Evolutionary conservation across 2,329 filamentous ascomycete species (phyloP).

Genomic region (Phyllosticta citrichinensis): DNA sequence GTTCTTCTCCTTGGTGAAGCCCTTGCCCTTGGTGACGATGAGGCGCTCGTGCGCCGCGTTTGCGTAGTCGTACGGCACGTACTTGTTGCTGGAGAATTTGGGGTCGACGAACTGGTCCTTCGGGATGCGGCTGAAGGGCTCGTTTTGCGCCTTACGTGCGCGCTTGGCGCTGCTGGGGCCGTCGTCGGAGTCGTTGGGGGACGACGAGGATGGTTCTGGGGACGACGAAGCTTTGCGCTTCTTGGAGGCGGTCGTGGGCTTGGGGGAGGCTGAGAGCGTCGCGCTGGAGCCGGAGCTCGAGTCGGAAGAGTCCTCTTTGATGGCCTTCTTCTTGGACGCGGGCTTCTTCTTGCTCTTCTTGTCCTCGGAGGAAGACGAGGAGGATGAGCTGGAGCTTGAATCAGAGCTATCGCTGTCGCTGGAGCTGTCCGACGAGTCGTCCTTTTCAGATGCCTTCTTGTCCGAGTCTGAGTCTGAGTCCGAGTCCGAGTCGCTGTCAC

Average conservation of each 20-base stretch:
- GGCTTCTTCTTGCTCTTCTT: slow-evolving; percentile 5
- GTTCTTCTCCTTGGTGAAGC: slow-evolving; percentile 99
- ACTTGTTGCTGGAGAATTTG: slow-evolving; percentile 67
- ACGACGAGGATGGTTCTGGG: slow-evolving; percentile 18
- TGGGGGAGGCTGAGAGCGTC: slow-evolving; percentile 22
- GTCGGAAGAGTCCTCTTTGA: slow-evolving; percentile 11
- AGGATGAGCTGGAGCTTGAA: slow-evolving; percentile 14
- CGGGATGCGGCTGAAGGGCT: slow-evolving; percentile 69
- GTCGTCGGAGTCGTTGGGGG: slow-evolving; percentile 14
- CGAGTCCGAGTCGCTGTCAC: neutral
- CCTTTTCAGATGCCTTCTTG: neutral
- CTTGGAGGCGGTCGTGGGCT: slow-evolving; percentile 30
- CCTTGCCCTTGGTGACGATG: slow-evolving; percentile 85
- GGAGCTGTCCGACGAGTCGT: neutral
- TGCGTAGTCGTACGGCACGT: slow-evolving; percentile 77
- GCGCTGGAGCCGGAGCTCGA: slow-evolving; percentile 30
- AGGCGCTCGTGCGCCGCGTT: slow-evolving; percentile 80
- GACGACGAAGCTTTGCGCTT: slow-evolving; percentile 29
- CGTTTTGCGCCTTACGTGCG: slow-evolving; percentile 44
- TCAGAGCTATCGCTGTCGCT: slow-evolving; percentile 1
- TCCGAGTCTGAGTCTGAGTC: neutral
- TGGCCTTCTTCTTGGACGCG: neutral
- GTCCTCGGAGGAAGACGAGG: slow-evolving; percentile 1
- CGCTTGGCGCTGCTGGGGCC: slow-evolving; percentile 19
- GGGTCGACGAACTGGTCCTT: slow-evolving; percentile 58